Conservation (phyloP, 2,329 filamentous ascomycete genomes). For the Didymella glomerata region DNA sequence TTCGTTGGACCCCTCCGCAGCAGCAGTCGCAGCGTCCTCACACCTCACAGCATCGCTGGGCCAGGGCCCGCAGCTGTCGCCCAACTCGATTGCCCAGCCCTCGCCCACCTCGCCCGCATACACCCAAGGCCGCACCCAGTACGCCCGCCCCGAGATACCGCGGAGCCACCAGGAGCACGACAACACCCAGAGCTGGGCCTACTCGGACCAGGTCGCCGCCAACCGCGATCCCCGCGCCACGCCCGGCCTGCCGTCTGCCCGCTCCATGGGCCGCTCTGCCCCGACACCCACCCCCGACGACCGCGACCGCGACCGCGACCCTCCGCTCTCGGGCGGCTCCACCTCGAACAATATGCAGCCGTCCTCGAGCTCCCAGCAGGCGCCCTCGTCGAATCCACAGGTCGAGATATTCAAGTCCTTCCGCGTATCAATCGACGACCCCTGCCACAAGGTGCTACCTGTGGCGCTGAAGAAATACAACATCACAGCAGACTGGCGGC, state of each 20-base stretch:
- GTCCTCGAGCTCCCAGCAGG: slow-evolving; percentile 32
- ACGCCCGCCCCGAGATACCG: slow-evolving; percentile 42
- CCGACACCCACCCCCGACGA: slow-evolving; percentile 44
- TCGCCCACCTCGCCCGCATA: slow-evolving; percentile 62
- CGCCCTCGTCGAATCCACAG: slow-evolving; percentile 55
- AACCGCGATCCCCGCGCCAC: slow-evolving; percentile 46
- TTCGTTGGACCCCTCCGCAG: slow-evolving; percentile 60
- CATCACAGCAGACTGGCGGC: slow-evolving; percentile 96
- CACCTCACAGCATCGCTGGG: slow-evolving; percentile 61
- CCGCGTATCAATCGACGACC: slow-evolving; percentile 96
- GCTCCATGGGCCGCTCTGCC: slow-evolving; percentile 40
- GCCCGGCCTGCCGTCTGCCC: slow-evolving; percentile 42
- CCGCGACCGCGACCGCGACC: slow-evolving; percentile 43
- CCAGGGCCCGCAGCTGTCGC: slow-evolving; percentile 52
- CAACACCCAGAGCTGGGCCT: slow-evolving; percentile 38
- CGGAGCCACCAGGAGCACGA: slow-evolving; percentile 46
- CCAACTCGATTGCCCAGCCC: slow-evolving; percentile 54
- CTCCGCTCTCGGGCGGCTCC: slow-evolving; percentile 49
- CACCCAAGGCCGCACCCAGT: slow-evolving; percentile 43
- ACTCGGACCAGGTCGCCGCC: slow-evolving; percentile 39
- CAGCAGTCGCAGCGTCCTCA: slow-evolving; percentile 60
- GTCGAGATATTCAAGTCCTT: slow-evolving; percentile 99
- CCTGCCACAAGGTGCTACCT: slow-evolving; percentile 95
- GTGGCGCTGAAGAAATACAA: slow-evolving; percentile 98
- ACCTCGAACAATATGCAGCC: slow-evolving; percentile 35